These are phyloP conservation scores for Aureobasidium lini DNA, from an alignment of 2,329 filamentous ascomycete genomes.

Conservation along the genomic window DNA sequence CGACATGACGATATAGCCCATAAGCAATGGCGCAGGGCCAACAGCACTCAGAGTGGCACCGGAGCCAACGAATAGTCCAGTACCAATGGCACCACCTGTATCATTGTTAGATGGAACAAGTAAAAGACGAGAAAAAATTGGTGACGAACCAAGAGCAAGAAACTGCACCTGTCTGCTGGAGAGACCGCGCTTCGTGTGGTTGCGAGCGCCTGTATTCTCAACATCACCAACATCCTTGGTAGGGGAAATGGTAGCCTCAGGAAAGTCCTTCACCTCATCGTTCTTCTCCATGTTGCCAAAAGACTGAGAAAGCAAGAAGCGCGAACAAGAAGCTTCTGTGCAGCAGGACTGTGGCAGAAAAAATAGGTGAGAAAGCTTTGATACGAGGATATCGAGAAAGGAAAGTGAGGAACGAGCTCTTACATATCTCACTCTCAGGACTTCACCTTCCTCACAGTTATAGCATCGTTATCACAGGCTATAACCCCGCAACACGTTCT, in stretches of 20 bases:
- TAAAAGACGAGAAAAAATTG: not conserved
- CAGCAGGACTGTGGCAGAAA: not conserved
- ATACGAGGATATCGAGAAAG: not conserved
- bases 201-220: constrained; percentile 3
- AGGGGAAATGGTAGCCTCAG: not conserved
- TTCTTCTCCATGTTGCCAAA: not conserved
- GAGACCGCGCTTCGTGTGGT: constrained; percentile 40
- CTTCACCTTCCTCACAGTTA: not conserved
- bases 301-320: not conserved
- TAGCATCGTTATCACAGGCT: not conserved
- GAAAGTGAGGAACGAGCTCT: not conserved
- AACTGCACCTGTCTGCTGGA: constrained; percentile 57
- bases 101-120: not conserved
- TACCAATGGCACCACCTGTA: constrained; percentile 18
- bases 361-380: not conserved
- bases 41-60: constrained; percentile 22
- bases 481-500: not conserved
- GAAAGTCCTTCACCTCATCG: constrained; percentile 10
- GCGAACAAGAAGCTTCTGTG: too few relatives aligned
- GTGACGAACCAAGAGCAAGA: constrained; percentile 44
- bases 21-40: constrained; percentile 30
- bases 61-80: constrained; percentile 25
- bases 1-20: constrained; percentile 32
- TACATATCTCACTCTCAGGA: not conserved
- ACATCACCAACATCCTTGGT: constrained; percentile 12